These are phyloP conservation scores for Neofusicoccum cordaticola DNA, from an alignment of 2,329 filamentous ascomycete genomes.

Conservation along the genomic window DNA sequence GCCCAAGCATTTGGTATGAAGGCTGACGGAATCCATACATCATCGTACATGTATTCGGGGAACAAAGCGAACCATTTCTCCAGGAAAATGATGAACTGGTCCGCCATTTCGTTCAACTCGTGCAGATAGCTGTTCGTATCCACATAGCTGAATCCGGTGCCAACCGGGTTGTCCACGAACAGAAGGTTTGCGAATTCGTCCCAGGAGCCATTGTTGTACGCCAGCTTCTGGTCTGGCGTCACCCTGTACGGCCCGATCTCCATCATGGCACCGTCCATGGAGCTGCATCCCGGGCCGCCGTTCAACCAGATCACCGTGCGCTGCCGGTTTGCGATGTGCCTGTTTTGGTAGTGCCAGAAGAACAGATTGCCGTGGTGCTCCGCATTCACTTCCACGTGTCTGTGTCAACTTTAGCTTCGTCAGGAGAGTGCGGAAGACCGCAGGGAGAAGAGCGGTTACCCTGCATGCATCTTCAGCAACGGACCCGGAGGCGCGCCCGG, in stretches of 20 bases:
- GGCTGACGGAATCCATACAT: conserved; percentile 66
- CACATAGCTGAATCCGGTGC: conserved; percentile 94
- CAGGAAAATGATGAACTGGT: conserved; percentile 82
- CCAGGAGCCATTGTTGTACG: conserved; percentile 93
- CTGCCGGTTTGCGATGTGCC: conserved; percentile 88
- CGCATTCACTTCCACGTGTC: conserved; percentile 85
- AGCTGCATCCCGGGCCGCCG: conserved; percentile 94
- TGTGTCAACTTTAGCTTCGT: conserved; percentile 37
- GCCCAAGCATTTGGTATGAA: conserved; percentile 21
- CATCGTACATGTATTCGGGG: conserved; percentile 85
- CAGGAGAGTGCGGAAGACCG: neutral
- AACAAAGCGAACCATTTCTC: conserved; percentile 91
- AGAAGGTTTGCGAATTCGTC: conserved; percentile 96
- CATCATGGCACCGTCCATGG: conserved; percentile 94
- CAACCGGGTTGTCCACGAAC: conserved; percentile 96
- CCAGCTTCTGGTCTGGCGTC: conserved; percentile 67
- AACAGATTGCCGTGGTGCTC: conserved; percentile 90
- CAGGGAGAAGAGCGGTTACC: conserved; percentile 52
- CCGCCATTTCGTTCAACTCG: conserved; percentile 84
- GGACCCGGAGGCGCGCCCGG: conserved; percentile 79
- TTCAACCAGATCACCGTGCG: conserved; percentile 96
- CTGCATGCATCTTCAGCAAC: conserved; percentile 94
- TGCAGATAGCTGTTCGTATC: conserved; percentile 83
- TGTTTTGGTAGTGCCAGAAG: conserved; percentile 97
- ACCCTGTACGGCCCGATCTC: conserved; percentile 92